Conservation (phyloP, 2,329 filamentous ascomycete species). For the Nannizziopsis arthrosporioides region DNA sequence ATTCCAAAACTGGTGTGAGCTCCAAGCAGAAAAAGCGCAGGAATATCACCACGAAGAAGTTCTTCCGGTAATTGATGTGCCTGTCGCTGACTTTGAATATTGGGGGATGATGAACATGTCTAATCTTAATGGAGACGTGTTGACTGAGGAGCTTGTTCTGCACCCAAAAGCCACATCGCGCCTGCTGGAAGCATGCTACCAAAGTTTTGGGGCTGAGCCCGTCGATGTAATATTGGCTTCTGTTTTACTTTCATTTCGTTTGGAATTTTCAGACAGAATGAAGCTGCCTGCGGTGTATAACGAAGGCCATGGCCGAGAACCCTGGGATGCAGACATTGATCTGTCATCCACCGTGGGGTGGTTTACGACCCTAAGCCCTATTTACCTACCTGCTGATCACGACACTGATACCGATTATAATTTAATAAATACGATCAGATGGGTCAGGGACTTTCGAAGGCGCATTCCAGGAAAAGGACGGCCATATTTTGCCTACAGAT, state of each 20-base stretch:
- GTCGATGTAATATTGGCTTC: conserved; percentile 30
- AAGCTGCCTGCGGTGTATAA: conserved; percentile 36
- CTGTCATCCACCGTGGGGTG: conserved; percentile 40
- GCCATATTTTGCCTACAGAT: conserved; percentile 27
- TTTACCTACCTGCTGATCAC: conserved; percentile 23
- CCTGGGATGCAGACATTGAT: conserved; percentile 35
- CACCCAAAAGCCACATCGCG: conserved; percentile 23
- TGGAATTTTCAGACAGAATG: conserved; percentile 32
- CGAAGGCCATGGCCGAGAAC: conserved; percentile 40
- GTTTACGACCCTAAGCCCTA: conserved; percentile 40
- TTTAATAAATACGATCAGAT: conserved; percentile 25
- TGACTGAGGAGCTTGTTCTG: conserved; percentile 26
- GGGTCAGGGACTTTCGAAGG: conserved; percentile 31
- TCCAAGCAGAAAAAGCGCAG: conserved; percentile 22
- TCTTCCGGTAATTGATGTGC: conserved; percentile 22
- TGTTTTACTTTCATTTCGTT: conserved; percentile 35
- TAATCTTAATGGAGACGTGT: conserved; percentile 28
- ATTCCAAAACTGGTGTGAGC: conserved; percentile 30
- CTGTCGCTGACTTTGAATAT: conserved; percentile 24
- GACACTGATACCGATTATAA: conserved; percentile 10
- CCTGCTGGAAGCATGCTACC: conserved; percentile 24
- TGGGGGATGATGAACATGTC: conserved; percentile 27
- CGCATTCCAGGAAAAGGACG: conserved; percentile 23
- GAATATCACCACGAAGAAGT: conserved; percentile 6
- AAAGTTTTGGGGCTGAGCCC: conserved; percentile 26